phyloP scores from a whole-genome alignment of 495 filamentous ascomycete species.

The Aspergillus wentii region DNA sequence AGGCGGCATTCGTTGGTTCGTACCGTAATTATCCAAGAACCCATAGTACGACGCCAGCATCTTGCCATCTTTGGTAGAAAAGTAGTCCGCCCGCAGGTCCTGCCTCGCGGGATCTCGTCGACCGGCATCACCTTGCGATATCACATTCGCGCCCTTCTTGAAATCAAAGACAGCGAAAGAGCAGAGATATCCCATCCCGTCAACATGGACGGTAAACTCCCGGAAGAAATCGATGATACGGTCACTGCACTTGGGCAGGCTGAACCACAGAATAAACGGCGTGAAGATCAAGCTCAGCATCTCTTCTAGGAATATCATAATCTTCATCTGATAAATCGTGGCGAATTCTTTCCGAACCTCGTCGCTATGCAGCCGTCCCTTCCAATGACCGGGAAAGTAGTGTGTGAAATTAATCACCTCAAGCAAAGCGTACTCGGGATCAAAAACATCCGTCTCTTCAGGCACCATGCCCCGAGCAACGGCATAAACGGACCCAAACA shows the following conservation, averaged over 20 bases:
- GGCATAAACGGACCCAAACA: constrained; percentile 75
- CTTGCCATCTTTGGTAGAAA: constrained; percentile 90
- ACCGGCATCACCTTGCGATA: constrained; percentile 31
- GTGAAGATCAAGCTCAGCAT: constrained; percentile 88
- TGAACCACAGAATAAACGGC: constrained; percentile 83
- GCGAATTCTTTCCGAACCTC: constrained; percentile 84
- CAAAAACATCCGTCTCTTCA: constrained; percentile 84
- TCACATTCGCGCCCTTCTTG: constrained; percentile 68
- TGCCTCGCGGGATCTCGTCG: constrained; percentile 25
- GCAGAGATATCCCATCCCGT: constrained; percentile 92
- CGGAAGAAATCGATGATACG: constrained; percentile 96
- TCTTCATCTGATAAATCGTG: constrained; percentile 78
- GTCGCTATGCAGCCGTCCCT: constrained; percentile 80
- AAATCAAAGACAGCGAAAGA: constrained; percentile 98
- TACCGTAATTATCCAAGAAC: constrained; percentile 84
- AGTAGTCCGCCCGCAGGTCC: constrained; percentile 86
- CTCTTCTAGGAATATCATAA: constrained; percentile 88
- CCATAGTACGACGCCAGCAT: constrained; percentile 93
- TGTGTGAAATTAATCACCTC: constrained; percentile 90
- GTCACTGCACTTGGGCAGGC: constrained; percentile 83
- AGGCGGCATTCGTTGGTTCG: constrained; percentile 52
- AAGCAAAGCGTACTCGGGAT: constrained; percentile 81
- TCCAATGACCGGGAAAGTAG: constrained; percentile 84
- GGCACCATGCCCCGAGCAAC: constrained; percentile 73
- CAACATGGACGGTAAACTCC: constrained; percentile 94